A percentile compares a stretch with the other conserved stretches of the same genome.
Evolutionary conservation across 2,329 filamentous ascomycete species (phyloP).

Genomic region (Paecilomyces niveus): DNA sequence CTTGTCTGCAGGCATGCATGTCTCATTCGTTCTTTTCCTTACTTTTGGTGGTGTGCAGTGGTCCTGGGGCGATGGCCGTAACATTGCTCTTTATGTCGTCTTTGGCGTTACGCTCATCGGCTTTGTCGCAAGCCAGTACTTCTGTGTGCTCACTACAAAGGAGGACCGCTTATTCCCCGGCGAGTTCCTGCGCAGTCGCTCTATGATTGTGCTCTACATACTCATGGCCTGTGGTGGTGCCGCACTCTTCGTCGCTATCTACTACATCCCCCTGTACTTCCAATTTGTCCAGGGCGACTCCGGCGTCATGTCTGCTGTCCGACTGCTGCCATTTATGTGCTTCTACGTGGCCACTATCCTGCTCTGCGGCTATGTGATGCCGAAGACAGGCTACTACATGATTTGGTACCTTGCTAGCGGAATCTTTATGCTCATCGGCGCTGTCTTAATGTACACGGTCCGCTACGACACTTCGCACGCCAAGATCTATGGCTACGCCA

Average conservation of each 20-base stretch:
- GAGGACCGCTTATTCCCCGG: slow-evolving; percentile 43
- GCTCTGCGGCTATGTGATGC: slow-evolving; percentile 13
- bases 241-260: slow-evolving; percentile 34
- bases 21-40: slow-evolving; percentile 41
- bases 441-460: slow-evolving; percentile 14
- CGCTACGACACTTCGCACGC: slow-evolving; percentile 8
- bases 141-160: slow-evolving; percentile 34
- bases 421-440: slow-evolving; percentile 14
- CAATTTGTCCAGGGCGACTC: slow-evolving; percentile 42
- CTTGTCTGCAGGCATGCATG: slow-evolving; percentile 34
- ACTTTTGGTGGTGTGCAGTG: slow-evolving; percentile 45
- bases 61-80: slow-evolving; percentile 38
- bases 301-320: slow-evolving; percentile 17
- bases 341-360: slow-evolving; percentile 12
- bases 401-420: slow-evolving; percentile 18
- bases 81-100: slow-evolving; percentile 43
- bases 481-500: slow-evolving; percentile 17
- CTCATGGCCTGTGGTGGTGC: slow-evolving; percentile 29
- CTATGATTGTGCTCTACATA: slow-evolving; percentile 39
- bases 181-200: slow-evolving; percentile 35
- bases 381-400: slow-evolving; percentile 11
- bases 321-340: slow-evolving; percentile 18
- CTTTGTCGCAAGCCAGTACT: slow-evolving; percentile 41
- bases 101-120: slow-evolving; percentile 38
- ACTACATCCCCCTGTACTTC: slow-evolving; percentile 50